Conservation (phyloP, 345 rosid species). For the Salix suchowensis region DNA sequence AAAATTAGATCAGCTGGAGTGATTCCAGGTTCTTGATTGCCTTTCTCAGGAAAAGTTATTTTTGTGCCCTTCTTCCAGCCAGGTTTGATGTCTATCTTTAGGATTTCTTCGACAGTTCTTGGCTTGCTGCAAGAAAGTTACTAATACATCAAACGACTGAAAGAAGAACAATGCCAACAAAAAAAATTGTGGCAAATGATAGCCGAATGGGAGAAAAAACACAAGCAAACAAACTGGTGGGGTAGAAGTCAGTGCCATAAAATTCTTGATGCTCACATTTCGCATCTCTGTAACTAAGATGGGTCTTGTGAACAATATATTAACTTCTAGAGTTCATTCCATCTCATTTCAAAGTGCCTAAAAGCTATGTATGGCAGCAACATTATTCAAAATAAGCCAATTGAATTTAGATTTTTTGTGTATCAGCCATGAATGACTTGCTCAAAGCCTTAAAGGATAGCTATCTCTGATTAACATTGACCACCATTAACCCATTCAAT, state of each 20-base stretch:
- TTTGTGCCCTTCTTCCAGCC: slow-evolving; percentile 39
- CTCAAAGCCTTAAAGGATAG: background rate
- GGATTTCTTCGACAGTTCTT: slow-evolving; percentile 63
- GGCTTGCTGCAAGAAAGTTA: slow-evolving; percentile 36
- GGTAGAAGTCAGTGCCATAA: background rate
- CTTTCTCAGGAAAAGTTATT: slow-evolving; percentile 35
- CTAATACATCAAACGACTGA: background rate
- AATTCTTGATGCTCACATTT: background rate
- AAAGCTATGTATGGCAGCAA: background rate
- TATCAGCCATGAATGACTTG: background rate
- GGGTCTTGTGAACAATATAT: background rate
- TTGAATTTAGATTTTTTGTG: background rate
- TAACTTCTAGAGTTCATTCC: background rate
- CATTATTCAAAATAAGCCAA: background rate
- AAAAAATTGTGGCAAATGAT: background rate
- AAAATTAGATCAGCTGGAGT: slow-evolving; percentile 26
- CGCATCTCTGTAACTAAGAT: background rate
- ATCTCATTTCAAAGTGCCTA: background rate
- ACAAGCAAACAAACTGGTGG: background rate
- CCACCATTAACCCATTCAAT: background rate
- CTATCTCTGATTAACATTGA: background rate
- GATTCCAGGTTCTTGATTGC: slow-evolving; percentile 28
- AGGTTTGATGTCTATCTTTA: slow-evolving; percentile 29
- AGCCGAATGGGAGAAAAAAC: background rate
- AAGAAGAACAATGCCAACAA: background rate